A percentile compares a stretch with the other conserved stretches of the same genome.
These are phyloP conservation scores for Asclepias syriaca DNA, from an alignment of 257 asterid species.

Conservation along the genomic window DNA sequence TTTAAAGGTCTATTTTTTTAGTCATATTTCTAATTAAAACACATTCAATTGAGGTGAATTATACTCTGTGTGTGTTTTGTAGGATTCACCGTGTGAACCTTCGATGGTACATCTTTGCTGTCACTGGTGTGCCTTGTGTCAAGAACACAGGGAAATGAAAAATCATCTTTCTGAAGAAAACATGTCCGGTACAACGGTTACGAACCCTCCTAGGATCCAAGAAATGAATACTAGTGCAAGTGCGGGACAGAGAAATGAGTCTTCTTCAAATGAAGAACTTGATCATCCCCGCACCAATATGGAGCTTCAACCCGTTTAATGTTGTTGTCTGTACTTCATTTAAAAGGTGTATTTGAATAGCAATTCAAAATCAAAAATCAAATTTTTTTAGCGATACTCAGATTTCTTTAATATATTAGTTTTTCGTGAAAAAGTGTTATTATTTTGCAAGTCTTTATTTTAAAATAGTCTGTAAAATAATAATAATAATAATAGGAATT, in stretches of 20 bases:
- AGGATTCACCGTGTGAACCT: constrained; percentile 87
- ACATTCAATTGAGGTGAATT: too few relatives aligned
- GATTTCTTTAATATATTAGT: too few relatives aligned
- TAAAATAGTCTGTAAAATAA: too few relatives aligned
- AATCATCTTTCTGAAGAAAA: constrained; percentile 33
- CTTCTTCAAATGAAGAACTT: constrained; percentile 23
- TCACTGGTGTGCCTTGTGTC: constrained; percentile 93
- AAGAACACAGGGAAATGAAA: constrained; percentile 69
- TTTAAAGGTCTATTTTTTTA: constrained; percentile 41
- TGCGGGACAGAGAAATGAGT: constrained; percentile 12
- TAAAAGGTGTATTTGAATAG: too few relatives aligned
- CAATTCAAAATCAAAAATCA: too few relatives aligned
- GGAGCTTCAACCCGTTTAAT: constrained; percentile 47
- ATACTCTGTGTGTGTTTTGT: neutral
- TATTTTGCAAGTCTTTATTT: too few relatives aligned
- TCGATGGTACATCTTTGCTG: constrained; percentile 76
- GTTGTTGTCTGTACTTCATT: too few relatives aligned
- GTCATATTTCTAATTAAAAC: too few relatives aligned
- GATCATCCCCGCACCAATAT: constrained; percentile 24
- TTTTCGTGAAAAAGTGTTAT: too few relatives aligned
- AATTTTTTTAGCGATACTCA: too few relatives aligned
- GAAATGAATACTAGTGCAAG: constrained; percentile 44
- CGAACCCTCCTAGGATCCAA: constrained; percentile 55
- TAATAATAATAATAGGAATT: too few relatives aligned
- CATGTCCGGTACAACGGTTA: constrained; percentile 20